phyloP scores from a whole-genome alignment of 1,139 yeast species.

The Hyphopichia fennica region DNA sequence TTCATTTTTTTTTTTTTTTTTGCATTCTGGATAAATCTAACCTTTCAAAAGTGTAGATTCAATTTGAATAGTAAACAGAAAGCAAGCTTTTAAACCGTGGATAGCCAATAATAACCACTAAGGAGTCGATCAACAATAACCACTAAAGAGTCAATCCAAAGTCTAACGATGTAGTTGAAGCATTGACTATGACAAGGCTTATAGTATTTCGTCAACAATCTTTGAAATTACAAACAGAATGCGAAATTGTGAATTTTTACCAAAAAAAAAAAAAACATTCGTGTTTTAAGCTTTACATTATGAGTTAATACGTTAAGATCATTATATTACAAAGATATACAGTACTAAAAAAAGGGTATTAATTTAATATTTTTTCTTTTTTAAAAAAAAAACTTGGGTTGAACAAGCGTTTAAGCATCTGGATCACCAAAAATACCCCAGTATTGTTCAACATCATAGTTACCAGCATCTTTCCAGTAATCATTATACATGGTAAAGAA shows the following conservation, averaged over 20 bases:
- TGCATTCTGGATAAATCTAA: no score
- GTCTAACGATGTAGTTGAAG: neutral
- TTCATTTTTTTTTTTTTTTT: no score
- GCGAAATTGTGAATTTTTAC: no score
- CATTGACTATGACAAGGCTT: neutral
- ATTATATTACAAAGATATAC: neutral
- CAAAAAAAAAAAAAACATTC: neutral
- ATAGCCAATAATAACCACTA: no score
- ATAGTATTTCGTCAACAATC: neutral
- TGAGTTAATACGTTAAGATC: neutral
- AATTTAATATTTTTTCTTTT: no score
- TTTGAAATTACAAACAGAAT: no score
- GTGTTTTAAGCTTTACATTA: neutral
- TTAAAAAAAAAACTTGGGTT: constrained; percentile 2
- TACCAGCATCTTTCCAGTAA: constrained; percentile 74
- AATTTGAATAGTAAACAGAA: no score
- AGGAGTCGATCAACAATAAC: no score
- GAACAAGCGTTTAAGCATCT: neutral
- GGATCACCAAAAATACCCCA: constrained; percentile 61
- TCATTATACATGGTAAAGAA: constrained; percentile 76
- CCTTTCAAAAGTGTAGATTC: no score
- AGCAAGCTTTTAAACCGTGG: no score
- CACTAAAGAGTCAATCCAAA: no score
- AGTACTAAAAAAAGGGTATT: neutral
- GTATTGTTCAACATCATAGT: constrained; percentile 65